These are phyloP conservation scores for Termitomyces sp. DNA, from an alignment of 768 basidiomycete species.

Conservation along the genomic window DNA sequence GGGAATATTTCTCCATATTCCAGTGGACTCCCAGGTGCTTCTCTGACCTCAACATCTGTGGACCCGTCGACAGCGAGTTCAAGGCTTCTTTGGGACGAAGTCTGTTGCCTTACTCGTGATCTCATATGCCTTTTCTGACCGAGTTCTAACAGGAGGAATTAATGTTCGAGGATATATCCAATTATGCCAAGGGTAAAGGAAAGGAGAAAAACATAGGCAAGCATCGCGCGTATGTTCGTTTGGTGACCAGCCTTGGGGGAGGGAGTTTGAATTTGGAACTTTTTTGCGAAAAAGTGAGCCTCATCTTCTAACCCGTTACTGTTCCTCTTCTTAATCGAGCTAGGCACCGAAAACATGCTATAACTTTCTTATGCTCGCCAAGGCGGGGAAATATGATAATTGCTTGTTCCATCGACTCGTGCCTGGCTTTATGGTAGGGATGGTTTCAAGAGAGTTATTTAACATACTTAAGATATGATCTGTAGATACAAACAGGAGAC, in stretches of 20 bases:
- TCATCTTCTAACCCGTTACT: not conserved
- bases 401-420: slow-evolving; percentile 89
- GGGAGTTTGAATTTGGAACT: slow-evolving; percentile 80
- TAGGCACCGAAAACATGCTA: slow-evolving; percentile 98
- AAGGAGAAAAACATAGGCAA: slow-evolving; percentile 94
- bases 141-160: slow-evolving; percentile 66
- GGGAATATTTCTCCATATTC: slow-evolving; percentile 93
- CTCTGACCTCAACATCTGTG: slow-evolving; percentile 88
- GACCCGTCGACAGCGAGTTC: slow-evolving; percentile 66
- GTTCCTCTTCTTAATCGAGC: not conserved
- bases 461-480: not conserved
- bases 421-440: slow-evolving; percentile 87
- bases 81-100: slow-evolving; percentile 93
- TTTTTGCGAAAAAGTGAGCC: slow-evolving; percentile 77
- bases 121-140: not conserved
- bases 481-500: slow-evolving; percentile 94
- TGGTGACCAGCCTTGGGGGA: slow-evolving; percentile 87
- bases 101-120: slow-evolving; percentile 18
- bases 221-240: slow-evolving; percentile 91
- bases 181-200: slow-evolving; percentile 74
- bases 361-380: slow-evolving; percentile 93
- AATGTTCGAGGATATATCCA: slow-evolving; percentile 94
- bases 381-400: slow-evolving; percentile 85
- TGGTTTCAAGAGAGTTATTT: not conserved
- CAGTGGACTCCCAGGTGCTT: slow-evolving; percentile 85